A percentile compares a stretch with the other conserved stretches of the same genome.
Conservation (phyloP, 73 alveolate genomes). For the Breviolum minutum region DNA sequence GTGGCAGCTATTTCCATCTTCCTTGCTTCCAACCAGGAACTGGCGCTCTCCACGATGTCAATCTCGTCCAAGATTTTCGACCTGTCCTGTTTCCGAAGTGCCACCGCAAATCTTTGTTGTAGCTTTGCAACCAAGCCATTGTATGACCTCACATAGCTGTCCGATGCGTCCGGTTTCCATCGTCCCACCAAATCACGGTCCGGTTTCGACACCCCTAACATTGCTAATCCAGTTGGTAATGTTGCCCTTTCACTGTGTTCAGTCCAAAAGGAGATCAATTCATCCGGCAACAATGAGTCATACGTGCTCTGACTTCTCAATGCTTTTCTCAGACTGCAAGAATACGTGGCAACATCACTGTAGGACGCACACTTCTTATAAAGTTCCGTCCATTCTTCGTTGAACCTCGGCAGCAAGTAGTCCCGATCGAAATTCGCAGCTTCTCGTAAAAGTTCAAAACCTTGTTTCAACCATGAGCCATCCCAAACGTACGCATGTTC, state of each 20-base stretch:
- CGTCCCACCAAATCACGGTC: conserved; percentile 4
- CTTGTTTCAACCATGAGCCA: no score
- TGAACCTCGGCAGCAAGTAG: no score
- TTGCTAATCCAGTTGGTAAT: not conserved
- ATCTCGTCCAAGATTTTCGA: not conserved
- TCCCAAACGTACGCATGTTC: no score
- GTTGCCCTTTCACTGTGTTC: conserved; percentile 4
- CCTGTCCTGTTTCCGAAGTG: not conserved
- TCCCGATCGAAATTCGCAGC: no score
- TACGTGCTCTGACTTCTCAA: not conserved
- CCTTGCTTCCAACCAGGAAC: not conserved
- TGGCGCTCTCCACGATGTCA: no score
- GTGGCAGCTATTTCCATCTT: not conserved
- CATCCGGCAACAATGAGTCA: not conserved
- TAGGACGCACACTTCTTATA: not conserved
- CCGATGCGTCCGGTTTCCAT: no score
- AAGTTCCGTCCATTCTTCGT: not conserved
- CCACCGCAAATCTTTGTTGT: not conserved
- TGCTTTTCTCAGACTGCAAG: not conserved
- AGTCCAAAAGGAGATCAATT: not conserved
- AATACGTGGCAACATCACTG: not conserved
- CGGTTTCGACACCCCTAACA: not conserved
- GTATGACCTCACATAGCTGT: no score
- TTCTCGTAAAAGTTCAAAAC: no score
- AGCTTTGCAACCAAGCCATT: no score